These are phyloP conservation scores for Plasmodium sp. DNA, from an alignment of 169 alveolate genomes.

Conservation along the genomic window DNA sequence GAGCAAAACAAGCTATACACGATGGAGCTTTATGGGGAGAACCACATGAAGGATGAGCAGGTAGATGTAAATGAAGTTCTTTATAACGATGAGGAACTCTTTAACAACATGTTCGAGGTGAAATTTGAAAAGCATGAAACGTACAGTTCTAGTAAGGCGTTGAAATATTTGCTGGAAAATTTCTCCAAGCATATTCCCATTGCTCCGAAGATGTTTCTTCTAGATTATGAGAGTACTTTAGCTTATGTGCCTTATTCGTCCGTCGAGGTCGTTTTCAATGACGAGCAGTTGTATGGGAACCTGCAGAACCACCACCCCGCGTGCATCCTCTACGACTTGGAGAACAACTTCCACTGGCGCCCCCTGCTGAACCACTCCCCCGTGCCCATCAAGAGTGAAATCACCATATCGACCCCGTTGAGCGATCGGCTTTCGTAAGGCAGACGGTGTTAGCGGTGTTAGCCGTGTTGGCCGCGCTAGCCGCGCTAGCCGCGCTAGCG, in stretches of 20 bases:
- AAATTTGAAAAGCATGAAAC: conserved; percentile 75
- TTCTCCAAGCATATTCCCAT: conserved; percentile 79
- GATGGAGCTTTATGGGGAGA: conserved; percentile 63
- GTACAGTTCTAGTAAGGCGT: conserved; percentile 53
- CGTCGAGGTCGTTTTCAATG: conserved; percentile 87
- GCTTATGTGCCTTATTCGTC: conserved; percentile 87
- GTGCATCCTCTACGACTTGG: conserved; percentile 87
- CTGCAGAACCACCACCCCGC: conserved; percentile 90
- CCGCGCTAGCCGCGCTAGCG: not conserved
- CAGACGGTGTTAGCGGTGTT: not conserved
- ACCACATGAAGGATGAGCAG: conserved; percentile 64
- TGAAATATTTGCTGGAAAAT: conserved; percentile 76
- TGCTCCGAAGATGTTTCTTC: conserved; percentile 75
- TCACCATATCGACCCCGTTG: conserved; percentile 68
- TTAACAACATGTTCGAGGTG: conserved; percentile 54
- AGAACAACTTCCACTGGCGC: conserved; percentile 83
- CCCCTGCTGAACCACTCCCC: conserved; percentile 83
- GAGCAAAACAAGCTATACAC: conserved; percentile 66
- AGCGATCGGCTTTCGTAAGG: conserved; percentile 60
- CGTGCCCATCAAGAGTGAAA: conserved; percentile 52
- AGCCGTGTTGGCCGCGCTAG: not conserved
- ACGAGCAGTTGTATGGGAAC: conserved; percentile 89
- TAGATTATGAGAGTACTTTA: conserved; percentile 82
- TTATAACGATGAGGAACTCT: conserved; percentile 63
- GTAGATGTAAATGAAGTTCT: conserved; percentile 48